Evolutionary conservation across 1,284 basidiomycete species (phyloP).

Genomic region (Sphaerobolus stellatus): DNA sequence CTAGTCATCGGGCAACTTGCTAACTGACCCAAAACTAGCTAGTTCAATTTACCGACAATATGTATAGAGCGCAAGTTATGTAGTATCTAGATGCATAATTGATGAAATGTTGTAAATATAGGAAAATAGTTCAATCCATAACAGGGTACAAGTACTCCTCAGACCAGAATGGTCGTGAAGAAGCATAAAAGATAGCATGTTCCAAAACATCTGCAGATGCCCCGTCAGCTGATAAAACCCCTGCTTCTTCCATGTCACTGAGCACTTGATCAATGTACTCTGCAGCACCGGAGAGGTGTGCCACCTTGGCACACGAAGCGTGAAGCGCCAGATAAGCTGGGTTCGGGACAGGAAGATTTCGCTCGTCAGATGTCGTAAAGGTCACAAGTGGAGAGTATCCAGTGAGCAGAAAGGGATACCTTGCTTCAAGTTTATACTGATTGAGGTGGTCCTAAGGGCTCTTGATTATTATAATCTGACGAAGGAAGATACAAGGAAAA

Average conservation of each 20-base stretch:
- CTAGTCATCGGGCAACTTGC: too few relatives aligned
- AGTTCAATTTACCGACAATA: too few relatives aligned
- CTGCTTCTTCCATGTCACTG: slow-evolving; percentile 25
- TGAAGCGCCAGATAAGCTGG: slow-evolving; percentile 20
- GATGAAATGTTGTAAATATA: too few relatives aligned
- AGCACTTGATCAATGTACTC: slow-evolving; percentile 18
- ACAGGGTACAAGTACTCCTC: too few relatives aligned
- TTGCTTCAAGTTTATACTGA: background rate
- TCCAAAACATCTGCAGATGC: slow-evolving; percentile 28
- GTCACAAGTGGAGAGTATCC: background rate
- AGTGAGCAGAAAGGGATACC: background rate
- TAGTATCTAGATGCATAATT: too few relatives aligned
- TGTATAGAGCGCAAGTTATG: too few relatives aligned
- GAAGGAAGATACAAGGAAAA: background rate
- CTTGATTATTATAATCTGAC: background rate
- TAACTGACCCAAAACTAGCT: too few relatives aligned
- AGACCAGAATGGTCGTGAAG: slow-evolving; percentile 14
- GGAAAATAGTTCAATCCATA: too few relatives aligned
- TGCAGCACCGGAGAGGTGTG: slow-evolving; percentile 22
- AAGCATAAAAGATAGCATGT: slow-evolving; percentile 24
- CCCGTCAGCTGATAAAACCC: slow-evolving; percentile 29
- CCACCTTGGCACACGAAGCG: slow-evolving; percentile 20
- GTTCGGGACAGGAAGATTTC: slow-evolving; percentile 14
- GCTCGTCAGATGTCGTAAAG: background rate
- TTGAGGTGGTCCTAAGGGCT: background rate